Evolutionary conservation across 805 yeast species (phyloP).

Genomic region (Torulaspora quercuum): DNA sequence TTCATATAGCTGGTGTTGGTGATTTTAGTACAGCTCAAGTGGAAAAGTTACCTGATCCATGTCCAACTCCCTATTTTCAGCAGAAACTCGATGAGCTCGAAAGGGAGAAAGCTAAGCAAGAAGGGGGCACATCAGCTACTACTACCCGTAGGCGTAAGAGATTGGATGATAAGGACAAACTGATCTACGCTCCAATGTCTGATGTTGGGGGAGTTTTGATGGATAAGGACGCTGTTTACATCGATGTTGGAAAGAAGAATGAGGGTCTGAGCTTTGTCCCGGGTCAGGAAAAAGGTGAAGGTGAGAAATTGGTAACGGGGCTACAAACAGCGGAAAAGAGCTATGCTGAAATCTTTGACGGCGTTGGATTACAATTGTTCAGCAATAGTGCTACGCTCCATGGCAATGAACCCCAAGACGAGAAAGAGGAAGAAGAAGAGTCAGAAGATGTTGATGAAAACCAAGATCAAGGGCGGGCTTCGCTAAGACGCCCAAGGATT

Average conservation of each 20-base stretch:
- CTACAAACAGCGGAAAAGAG: constrained; percentile 68
- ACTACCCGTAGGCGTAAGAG: constrained; percentile 83
- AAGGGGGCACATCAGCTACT: constrained; percentile 53
- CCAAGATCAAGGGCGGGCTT: constrained; percentile 57
- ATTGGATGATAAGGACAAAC: constrained; percentile 88
- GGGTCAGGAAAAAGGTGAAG: constrained; percentile 72
- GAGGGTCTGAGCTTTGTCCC: constrained; percentile 47
- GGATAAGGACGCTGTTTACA: constrained; percentile 96
- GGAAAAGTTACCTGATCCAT: constrained; percentile 95
- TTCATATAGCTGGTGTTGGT: constrained; percentile 95
- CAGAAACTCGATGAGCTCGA: constrained; percentile 79
- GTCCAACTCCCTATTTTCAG: constrained; percentile 94
- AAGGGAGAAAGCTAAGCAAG: constrained; percentile 69
- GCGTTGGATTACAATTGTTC: constrained; percentile 74
- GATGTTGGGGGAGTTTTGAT: constrained; percentile 98
- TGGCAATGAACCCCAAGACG: constrained; percentile 41
- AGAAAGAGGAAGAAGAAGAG: constrained; percentile 40
- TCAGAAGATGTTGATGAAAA: constrained; percentile 37
- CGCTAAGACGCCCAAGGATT: constrained; percentile 58
- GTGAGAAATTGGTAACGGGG: constrained; percentile 79
- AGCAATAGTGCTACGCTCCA: constrained; percentile 54
- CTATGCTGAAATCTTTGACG: constrained; percentile 55
- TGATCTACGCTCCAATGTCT: constrained; percentile 98
- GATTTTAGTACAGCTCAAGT: constrained; percentile 72
- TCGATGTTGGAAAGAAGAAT: constrained; percentile 48